Evolutionary conservation across 345 rosid species (phyloP).

Genomic region (Eucalyptus rudis): DNA sequence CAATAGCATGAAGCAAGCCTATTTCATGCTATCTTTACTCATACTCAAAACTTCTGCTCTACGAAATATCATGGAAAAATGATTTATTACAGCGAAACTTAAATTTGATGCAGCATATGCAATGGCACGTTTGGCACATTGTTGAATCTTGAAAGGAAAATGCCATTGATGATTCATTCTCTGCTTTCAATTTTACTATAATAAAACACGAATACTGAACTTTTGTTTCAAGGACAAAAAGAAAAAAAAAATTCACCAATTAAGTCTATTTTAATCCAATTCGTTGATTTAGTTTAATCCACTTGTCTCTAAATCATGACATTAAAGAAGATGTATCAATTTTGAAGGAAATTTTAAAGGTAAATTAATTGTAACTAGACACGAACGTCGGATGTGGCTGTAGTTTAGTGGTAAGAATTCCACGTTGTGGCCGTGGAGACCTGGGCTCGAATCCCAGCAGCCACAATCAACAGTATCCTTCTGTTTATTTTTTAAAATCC

Average conservation of each 20-base stretch:
- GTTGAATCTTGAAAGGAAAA: neutral
- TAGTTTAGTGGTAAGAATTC: slow-evolving; percentile 85
- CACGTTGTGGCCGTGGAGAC: slow-evolving; percentile 91
- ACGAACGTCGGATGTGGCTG: slow-evolving; percentile 4
- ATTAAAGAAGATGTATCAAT: neutral
- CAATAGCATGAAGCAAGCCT: neutral
- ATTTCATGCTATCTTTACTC: neutral
- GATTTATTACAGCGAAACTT: neutral
- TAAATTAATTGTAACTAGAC: too few relatives aligned
- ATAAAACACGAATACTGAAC: neutral
- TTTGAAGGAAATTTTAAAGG: neutral
- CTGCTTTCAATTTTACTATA: neutral
- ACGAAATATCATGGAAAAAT: neutral
- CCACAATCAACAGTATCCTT: slow-evolving; percentile 8
- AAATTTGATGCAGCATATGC: neutral
- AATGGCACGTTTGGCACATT: neutral
- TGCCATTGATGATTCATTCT: neutral
- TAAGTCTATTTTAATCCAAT: neutral
- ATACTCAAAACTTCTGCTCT: neutral
- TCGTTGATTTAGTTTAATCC: neutral
- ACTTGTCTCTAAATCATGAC: neutral
- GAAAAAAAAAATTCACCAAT: neutral
- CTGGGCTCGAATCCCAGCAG: slow-evolving; percentile 92
- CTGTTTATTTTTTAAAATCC: neutral
- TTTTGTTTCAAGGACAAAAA: neutral